These are phyloP conservation scores for Saccharum officinarum DNA, from an alignment of 176 grass and related monocot genomes.

Conservation along the genomic window DNA sequence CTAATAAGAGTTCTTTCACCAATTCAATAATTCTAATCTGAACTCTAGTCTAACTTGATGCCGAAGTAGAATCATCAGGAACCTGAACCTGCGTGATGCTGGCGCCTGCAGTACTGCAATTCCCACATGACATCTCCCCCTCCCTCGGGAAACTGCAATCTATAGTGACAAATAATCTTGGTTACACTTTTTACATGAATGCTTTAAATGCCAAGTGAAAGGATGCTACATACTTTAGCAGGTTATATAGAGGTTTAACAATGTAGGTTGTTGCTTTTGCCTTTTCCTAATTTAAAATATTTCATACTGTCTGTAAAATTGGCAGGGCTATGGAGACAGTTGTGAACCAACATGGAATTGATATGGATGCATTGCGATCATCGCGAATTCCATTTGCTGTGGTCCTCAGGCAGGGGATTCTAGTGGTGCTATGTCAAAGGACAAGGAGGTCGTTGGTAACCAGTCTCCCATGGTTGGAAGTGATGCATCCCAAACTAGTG, in stretches of 20 bases:
- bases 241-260: background rate
- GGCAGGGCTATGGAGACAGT: slow-evolving; percentile 96
- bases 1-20: background rate
- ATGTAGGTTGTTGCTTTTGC: background rate
- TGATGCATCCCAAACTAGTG: slow-evolving; percentile 59
- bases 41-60: background rate
- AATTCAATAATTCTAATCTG: background rate
- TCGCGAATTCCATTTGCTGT: slow-evolving; percentile 67
- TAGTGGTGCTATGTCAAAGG: slow-evolving; percentile 61
- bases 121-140: background rate
- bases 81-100: background rate
- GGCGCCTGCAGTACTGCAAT: background rate
- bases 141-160: background rate
- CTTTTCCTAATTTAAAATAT: slow-evolving; percentile 18
- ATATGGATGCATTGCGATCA: slow-evolving; percentile 82
- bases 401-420: slow-evolving; percentile 60
- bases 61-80: background rate
- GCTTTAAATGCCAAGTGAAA: slow-evolving; percentile 14
- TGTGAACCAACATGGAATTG: slow-evolving; percentile 90
- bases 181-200: slow-evolving; percentile 12
- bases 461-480: slow-evolving; percentile 54
- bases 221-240: background rate
- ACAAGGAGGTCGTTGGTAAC: slow-evolving; percentile 66
- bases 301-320: slow-evolving; percentile 5
- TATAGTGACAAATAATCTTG: slow-evolving; percentile 2